phyloP scores from a whole-genome alignment of 1,284 basidiomycete genomes.

The Naganishia albida region DNA sequence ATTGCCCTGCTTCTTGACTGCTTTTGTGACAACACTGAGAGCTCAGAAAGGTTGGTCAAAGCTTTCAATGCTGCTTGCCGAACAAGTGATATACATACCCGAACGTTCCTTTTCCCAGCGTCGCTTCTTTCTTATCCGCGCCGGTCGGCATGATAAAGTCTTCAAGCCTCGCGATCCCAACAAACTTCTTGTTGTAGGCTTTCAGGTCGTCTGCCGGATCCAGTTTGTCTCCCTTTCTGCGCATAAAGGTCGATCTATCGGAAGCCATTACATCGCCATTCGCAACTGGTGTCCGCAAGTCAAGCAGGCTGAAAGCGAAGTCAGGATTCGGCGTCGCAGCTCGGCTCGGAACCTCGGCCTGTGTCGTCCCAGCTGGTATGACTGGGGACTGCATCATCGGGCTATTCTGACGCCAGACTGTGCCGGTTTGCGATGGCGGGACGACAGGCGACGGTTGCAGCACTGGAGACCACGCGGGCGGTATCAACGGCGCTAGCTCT shows the following conservation, averaged over 20 bases:
- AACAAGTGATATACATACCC: slow-evolving; percentile 59
- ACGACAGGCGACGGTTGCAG: slow-evolving; percentile 51
- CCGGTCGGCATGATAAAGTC: slow-evolving; percentile 65
- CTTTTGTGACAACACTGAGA: slow-evolving; percentile 82
- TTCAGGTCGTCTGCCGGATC: slow-evolving; percentile 57
- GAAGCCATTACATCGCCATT: slow-evolving; percentile 25
- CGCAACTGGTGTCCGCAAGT: slow-evolving; percentile 36
- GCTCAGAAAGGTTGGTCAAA: background rate
- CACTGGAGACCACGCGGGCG: slow-evolving; percentile 45
- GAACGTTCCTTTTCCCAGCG: slow-evolving; percentile 93
- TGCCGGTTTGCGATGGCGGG: slow-evolving; percentile 36
- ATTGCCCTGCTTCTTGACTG: slow-evolving; percentile 65
- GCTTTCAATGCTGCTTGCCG: background rate
- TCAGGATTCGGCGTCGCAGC: slow-evolving; percentile 48
- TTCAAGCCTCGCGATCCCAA: slow-evolving; percentile 72
- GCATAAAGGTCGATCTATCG: slow-evolving; percentile 56
- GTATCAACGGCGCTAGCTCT: slow-evolving; percentile 11
- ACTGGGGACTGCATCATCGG: slow-evolving; percentile 19
- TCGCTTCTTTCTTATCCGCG: slow-evolving; percentile 59
- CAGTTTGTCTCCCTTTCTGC: slow-evolving; percentile 55
- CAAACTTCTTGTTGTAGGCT: slow-evolving; percentile 68
- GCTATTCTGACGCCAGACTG: slow-evolving; percentile 41
- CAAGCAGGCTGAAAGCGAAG: slow-evolving; percentile 36
- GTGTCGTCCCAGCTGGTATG: slow-evolving; percentile 38
- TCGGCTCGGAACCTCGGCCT: slow-evolving; percentile 40